phyloP scores from a whole-genome alignment of 352 stramenopile genomes.

The Plasmopara halstedii region DNA sequence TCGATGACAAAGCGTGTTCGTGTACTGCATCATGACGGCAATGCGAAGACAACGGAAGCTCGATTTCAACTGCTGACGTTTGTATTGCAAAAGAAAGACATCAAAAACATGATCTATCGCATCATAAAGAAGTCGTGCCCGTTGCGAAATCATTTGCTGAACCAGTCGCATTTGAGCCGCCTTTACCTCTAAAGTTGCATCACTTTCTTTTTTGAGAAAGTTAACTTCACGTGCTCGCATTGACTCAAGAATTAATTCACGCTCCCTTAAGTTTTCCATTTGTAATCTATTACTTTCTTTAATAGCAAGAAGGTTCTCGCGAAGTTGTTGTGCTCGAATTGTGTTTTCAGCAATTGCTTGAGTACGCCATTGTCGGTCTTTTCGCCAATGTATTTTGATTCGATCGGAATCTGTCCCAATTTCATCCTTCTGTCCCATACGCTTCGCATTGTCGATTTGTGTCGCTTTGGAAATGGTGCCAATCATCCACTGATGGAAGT shows the following conservation, averaged over 20 bases:
- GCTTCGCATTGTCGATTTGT: conserved; percentile 7
- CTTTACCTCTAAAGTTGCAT: conserved; percentile 39
- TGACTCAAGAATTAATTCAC: conserved; percentile 30
- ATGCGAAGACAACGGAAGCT: conserved; percentile 51
- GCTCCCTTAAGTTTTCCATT: conserved; percentile 24
- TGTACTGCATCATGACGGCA: conserved; percentile 42
- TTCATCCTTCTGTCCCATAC: conserved; percentile 5
- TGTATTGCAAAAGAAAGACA: conserved; percentile 36
- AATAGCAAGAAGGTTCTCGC: conserved; percentile 27
- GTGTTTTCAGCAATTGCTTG: conserved; percentile 35
- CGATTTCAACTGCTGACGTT: conserved; percentile 32
- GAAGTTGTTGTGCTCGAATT: conserved; percentile 22
- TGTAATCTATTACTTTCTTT: conserved; percentile 25
- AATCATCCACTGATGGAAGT: conserved; percentile 41
- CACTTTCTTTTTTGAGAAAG: conserved; percentile 41
- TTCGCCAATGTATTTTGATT: conserved; percentile 33
- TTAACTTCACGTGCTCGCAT: conserved; percentile 33
- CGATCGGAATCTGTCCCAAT: conserved; percentile 10
- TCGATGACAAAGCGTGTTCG: conserved; percentile 30
- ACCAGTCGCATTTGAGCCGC: conserved; percentile 36
- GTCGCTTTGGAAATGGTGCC: conserved; percentile 23
- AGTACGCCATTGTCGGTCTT: conserved; percentile 42
- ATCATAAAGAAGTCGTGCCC: conserved; percentile 48
- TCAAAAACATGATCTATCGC: conserved; percentile 56
- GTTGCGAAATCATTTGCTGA: conserved; percentile 40